Conservation (phyloP, 257 asterid species). For the Petunia axillaris region DNA sequence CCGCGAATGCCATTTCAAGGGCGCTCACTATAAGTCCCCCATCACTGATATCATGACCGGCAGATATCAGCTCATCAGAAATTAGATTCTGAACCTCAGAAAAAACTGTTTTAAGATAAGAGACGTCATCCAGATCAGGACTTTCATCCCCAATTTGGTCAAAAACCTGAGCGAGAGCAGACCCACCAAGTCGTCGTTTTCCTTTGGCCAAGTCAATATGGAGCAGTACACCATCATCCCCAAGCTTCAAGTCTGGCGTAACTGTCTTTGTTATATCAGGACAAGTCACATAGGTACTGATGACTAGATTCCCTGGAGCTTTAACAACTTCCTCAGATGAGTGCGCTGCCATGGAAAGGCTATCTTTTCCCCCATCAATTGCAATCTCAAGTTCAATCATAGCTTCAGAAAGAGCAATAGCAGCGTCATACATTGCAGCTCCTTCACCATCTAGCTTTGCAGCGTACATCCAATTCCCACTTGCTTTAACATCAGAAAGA, state of each 20-base stretch:
- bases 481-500: slow-evolving; percentile 84
- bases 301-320: slow-evolving; percentile 95
- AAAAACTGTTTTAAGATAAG: slow-evolving; percentile 72
- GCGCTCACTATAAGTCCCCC: slow-evolving; percentile 77
- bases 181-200: slow-evolving; percentile 81
- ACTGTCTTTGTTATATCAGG: slow-evolving; percentile 93
- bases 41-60: slow-evolving; percentile 96
- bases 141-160: slow-evolving; percentile 84
- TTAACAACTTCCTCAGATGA: slow-evolving; percentile 83
- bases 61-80: slow-evolving; percentile 72
- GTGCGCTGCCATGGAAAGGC: slow-evolving; percentile 97
- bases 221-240: slow-evolving; percentile 76
- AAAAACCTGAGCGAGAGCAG: slow-evolving; percentile 90
- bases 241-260: slow-evolving; percentile 86
- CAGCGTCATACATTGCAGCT: slow-evolving; percentile 95
- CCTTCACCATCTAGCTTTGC: slow-evolving; percentile 98
- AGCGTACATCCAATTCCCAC: slow-evolving; percentile 99
- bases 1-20: slow-evolving; percentile 97
- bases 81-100: slow-evolving; percentile 73
- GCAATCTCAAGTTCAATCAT: slow-evolving; percentile 96
- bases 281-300: slow-evolving; percentile 90
- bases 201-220: slow-evolving; percentile 91
- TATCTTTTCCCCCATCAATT: slow-evolving; percentile 94
- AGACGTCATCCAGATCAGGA: slow-evolving; percentile 86
- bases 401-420: slow-evolving; percentile 85